Percentiles rank a stretch among this genome's conserved stretches.
Conservation (phyloP, 176 grass and related monocot genomes). For the Carex scoparia region DNA sequence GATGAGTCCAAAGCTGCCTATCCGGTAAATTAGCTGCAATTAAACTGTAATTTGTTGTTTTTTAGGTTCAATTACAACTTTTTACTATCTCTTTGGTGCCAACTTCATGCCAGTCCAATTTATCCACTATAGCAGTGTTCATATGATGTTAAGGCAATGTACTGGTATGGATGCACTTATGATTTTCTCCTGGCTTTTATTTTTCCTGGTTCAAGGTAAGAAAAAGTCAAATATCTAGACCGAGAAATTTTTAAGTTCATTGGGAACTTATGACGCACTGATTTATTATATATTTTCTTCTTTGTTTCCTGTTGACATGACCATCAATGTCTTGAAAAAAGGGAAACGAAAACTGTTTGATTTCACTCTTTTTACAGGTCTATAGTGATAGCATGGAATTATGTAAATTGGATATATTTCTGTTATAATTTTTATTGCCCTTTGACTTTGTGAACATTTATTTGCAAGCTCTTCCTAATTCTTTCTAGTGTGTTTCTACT, state of each 20-base stretch:
- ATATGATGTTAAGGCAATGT: not conserved
- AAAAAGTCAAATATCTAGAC: not conserved
- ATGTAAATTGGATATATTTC: not conserved
- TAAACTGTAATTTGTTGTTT: not conserved
- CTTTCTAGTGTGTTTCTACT: not conserved
- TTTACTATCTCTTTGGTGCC: not conserved
- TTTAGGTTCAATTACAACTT: not conserved
- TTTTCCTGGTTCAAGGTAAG: not conserved
- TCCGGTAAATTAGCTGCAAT: conserved; percentile 41
- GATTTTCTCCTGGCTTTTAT: not conserved
- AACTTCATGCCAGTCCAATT: not conserved
- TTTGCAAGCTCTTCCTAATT: not conserved
- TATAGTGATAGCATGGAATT: not conserved
- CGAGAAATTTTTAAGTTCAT: not conserved
- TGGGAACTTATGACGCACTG: not conserved
- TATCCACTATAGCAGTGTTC: not conserved
- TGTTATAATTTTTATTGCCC: not conserved
- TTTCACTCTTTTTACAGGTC: not conserved
- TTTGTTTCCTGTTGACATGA: not conserved
- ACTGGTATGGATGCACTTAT: not conserved
- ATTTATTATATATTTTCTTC: not conserved
- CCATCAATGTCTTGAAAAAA: not conserved
- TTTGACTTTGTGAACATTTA: not conserved
- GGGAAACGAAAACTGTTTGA: not conserved
- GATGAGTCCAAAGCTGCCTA: conserved; percentile 69